A percentile compares a stretch with the other conserved stretches of the same genome.
These are phyloP conservation scores for Coemansia sp. DNA, from an alignment of 192 early-diverging fungal genomes.

Conservation along the genomic window DNA sequence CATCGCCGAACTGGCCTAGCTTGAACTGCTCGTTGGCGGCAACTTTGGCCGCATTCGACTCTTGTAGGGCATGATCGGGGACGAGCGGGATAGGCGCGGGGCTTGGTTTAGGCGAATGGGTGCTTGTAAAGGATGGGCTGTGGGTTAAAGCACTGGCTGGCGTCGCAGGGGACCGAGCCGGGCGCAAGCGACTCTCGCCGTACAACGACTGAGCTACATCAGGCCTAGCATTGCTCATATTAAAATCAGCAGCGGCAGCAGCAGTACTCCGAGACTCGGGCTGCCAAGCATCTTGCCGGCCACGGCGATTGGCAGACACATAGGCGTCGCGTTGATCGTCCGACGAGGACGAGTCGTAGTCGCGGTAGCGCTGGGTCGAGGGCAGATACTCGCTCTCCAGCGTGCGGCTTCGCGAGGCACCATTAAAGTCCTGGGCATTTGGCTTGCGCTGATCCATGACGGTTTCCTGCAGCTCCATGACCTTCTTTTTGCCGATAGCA, in stretches of 20 bases:
- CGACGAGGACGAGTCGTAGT: slow-evolving; percentile 32
- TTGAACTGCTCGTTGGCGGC: slow-evolving; percentile 86
- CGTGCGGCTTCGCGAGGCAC: background rate
- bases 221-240: background rate
- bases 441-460: slow-evolving; percentile 35
- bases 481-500: slow-evolving; percentile 56
- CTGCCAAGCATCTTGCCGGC: background rate
- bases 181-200: background rate
- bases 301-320: slow-evolving; percentile 29
- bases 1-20: slow-evolving; percentile 86
- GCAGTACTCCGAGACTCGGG: background rate
- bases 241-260: background rate
- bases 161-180: background rate
- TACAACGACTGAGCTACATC: background rate
- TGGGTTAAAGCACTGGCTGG: background rate
- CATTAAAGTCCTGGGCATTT: background rate
- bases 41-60: slow-evolving; percentile 49
- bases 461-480: slow-evolving; percentile 54
- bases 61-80: slow-evolving; percentile 13
- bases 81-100: slow-evolving; percentile 22
- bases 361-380: slow-evolving; percentile 21
- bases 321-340: slow-evolving; percentile 30
- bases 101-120: background rate
- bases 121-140: background rate
- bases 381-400: slow-evolving; percentile 8